Evolutionary conservation across 768 basidiomycete species (phyloP).

Genomic region (Psilocybe sp.): DNA sequence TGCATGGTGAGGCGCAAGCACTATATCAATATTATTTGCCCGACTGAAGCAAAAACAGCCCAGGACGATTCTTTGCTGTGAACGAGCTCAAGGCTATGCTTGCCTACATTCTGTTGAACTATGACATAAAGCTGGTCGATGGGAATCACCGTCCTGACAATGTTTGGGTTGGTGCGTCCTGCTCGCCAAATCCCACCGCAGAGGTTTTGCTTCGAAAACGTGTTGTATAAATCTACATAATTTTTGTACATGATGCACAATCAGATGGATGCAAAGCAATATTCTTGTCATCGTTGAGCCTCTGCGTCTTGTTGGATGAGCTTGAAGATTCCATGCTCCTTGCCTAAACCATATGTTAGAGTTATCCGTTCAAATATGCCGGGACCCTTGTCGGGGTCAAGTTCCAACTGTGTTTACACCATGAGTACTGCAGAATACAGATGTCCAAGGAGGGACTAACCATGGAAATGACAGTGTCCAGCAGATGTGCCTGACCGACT

Average conservation of each 20-base stretch:
- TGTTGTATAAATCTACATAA: no score
- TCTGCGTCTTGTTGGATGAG: not conserved
- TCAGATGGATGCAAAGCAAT: not conserved
- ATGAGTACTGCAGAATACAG: not conserved
- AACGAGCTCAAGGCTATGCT: constrained; percentile 41
- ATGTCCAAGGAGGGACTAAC: constrained; percentile 30
- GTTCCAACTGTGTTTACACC: constrained; percentile 36
- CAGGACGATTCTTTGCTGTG: constrained; percentile 45
- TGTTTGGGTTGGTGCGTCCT: constrained; percentile 16
- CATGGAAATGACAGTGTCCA: constrained; percentile 89
- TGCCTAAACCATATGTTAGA: constrained; percentile 79
- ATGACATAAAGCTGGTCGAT: constrained; percentile 36
- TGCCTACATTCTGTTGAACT: constrained; percentile 35
- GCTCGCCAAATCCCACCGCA: constrained; percentile 18
- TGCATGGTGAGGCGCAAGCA: constrained; percentile 12
- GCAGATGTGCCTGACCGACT: constrained; percentile 88
- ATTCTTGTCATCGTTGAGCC: not conserved
- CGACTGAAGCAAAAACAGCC: constrained; percentile 13
- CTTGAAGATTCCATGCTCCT: constrained; percentile 55
- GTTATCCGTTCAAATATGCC: constrained; percentile 69
- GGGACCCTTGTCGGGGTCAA: constrained; percentile 54
- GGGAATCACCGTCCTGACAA: constrained; percentile 16
- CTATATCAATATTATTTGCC: not conserved
- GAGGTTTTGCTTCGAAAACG: constrained; percentile 23
- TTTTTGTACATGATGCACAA: no score